Conservation (phyloP, 2,329 filamentous ascomycete species). For the Thelonectria olida region DNA sequence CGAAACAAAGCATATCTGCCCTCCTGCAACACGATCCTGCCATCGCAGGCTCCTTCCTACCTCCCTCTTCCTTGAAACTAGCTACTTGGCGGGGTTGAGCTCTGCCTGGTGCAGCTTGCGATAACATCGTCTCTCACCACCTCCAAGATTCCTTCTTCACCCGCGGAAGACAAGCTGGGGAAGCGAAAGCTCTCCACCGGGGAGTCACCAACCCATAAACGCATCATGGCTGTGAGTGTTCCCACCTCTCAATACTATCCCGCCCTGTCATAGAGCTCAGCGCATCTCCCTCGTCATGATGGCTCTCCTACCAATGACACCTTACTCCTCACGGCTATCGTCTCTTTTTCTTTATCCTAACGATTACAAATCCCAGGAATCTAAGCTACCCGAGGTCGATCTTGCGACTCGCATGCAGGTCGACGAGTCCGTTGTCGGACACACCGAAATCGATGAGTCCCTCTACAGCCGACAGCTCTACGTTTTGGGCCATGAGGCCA, state of each 20-base stretch:
- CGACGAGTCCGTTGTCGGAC: conserved; percentile 65
- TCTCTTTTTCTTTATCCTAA: conserved; percentile 4
- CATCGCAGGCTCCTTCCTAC: conserved; percentile 22
- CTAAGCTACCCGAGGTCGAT: conserved; percentile 67
- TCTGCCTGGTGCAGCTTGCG: conserved; percentile 47
- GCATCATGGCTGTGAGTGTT: conserved; percentile 68
- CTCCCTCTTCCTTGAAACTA: conserved; percentile 23
- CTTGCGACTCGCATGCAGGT: conserved; percentile 73
- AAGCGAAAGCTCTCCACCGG: conserved; percentile 74
- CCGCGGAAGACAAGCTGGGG: conserved; percentile 63
- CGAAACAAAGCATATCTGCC: background rate
- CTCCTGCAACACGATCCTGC: conserved; percentile 25
- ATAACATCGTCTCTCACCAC: conserved; percentile 29
- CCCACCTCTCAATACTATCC: background rate
- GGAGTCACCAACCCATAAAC: conserved; percentile 66
- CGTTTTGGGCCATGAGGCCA: conserved; percentile 79
- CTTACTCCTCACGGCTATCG: background rate
- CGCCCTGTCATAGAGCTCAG: background rate
- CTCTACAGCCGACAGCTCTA: conserved; percentile 80
- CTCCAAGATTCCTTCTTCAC: conserved; percentile 48
- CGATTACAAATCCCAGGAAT: conserved; percentile 49
- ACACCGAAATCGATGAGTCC: conserved; percentile 74
- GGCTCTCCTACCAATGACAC: background rate
- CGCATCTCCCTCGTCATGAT: conserved; percentile 7
- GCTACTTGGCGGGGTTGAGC: conserved; percentile 48